phyloP scores from a whole-genome alignment of 768 basidiomycete genomes.

The Boletus tylopilopsis region DNA sequence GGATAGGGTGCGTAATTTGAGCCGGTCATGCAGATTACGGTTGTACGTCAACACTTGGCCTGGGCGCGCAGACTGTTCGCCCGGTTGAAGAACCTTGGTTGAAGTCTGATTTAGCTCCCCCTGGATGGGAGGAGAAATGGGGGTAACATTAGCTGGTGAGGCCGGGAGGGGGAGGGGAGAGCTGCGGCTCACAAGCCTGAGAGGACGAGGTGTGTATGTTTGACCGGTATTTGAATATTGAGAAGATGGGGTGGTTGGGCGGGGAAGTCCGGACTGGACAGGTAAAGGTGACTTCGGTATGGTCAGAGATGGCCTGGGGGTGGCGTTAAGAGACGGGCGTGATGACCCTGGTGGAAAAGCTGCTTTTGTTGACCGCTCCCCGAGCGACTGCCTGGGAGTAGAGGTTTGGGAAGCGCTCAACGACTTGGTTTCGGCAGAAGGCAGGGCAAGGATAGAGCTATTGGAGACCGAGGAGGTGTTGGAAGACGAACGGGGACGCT shows the following conservation, averaged over 20 bases:
- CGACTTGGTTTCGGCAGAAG: slow-evolving; percentile 4
- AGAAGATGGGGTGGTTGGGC: slow-evolving; percentile 20
- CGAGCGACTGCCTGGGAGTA: slow-evolving; percentile 11
- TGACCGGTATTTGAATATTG: neutral
- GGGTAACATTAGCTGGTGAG: neutral
- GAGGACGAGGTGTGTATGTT: slow-evolving; percentile 23
- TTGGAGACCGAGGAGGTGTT: slow-evolving; percentile 28
- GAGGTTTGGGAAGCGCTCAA: slow-evolving; percentile 9
- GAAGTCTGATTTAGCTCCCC: slow-evolving; percentile 9
- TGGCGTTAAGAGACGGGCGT: slow-evolving; percentile 18
- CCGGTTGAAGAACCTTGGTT: slow-evolving; percentile 16
- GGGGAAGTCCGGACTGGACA: slow-evolving; percentile 17
- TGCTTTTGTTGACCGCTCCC: slow-evolving; percentile 6
- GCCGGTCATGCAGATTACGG: slow-evolving; percentile 33
- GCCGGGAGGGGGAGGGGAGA: slow-evolving; percentile 8
- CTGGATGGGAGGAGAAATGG: slow-evolving; percentile 1
- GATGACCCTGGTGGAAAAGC: slow-evolving; percentile 7
- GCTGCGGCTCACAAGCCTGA: slow-evolving; percentile 24
- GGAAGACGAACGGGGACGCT: slow-evolving; percentile 34
- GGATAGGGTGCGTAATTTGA: slow-evolving; percentile 22
- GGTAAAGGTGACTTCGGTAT: slow-evolving; percentile 25
- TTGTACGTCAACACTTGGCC: slow-evolving; percentile 31
- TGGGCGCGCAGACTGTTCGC: slow-evolving; percentile 22
- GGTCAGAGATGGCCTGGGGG: slow-evolving; percentile 23
- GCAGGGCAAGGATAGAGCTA: slow-evolving; percentile 12